These are phyloP conservation scores for Syzygium grande DNA, from an alignment of 345 rosid species.

Conservation along the genomic window DNA sequence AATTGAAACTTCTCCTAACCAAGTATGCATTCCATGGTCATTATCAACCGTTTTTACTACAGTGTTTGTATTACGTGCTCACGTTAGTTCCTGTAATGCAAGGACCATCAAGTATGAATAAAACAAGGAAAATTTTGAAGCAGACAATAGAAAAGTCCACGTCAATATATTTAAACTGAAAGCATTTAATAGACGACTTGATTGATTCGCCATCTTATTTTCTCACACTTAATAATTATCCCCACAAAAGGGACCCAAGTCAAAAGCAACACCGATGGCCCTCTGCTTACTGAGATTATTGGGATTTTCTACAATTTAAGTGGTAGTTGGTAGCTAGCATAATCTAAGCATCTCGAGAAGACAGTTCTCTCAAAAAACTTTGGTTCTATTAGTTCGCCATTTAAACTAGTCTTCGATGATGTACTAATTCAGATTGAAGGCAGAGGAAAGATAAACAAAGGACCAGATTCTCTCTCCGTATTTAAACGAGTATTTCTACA, in stretches of 20 bases:
- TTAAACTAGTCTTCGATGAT: background rate
- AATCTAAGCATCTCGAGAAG: background rate
- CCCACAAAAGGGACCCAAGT: background rate
- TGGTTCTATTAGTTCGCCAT: background rate
- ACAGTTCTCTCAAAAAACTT: background rate
- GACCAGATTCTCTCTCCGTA: background rate
- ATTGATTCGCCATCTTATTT: background rate
- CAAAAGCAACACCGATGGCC: background rate
- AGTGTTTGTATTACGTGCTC: background rate
- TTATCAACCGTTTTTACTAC: background rate
- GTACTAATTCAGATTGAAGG: background rate
- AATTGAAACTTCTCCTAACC: background rate
- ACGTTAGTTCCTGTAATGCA: background rate
- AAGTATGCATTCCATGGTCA: background rate
- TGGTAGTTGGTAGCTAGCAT: background rate
- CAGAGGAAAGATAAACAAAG: background rate
- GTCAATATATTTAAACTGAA: background rate
- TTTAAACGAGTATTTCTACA: background rate
- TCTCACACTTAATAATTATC: background rate
- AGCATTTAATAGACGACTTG: background rate
- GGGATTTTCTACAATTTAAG: background rate
- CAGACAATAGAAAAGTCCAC: background rate
- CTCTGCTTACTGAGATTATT: background rate
- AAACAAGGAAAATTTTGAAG: background rate
- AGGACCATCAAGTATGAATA: background rate